These are phyloP conservation scores for Ilex paraguariensis DNA, from an alignment of 305 asterid species.

Conservation along the genomic window DNA sequence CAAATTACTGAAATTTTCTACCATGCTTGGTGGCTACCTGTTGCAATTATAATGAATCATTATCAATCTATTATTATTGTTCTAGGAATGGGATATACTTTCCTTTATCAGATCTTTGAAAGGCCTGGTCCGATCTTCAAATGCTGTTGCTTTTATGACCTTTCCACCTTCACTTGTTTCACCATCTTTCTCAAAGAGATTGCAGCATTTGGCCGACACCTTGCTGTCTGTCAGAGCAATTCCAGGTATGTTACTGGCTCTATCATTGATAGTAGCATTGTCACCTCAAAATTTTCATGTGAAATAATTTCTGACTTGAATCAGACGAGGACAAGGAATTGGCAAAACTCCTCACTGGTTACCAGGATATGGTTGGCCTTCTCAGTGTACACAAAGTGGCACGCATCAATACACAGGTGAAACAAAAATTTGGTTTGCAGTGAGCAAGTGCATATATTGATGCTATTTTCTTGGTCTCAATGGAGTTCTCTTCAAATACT, in stretches of 20 bases:
- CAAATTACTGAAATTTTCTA: too few relatives aligned
- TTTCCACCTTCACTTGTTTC: constrained; percentile 84
- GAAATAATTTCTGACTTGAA: constrained; percentile 15
- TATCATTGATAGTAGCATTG: not conserved
- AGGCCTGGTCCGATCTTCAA: constrained; percentile 60
- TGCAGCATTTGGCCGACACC: constrained; percentile 96
- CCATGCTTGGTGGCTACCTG: too few relatives aligned
- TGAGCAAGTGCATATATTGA: too few relatives aligned
- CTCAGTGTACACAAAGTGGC: constrained; percentile 89
- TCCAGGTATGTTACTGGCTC: constrained; percentile 34
- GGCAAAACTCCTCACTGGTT: constrained; percentile 94
- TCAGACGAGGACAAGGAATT: constrained; percentile 94
- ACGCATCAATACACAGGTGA: constrained; percentile 81
- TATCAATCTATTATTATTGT: constrained; percentile 2
- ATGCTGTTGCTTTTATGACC: constrained; percentile 77
- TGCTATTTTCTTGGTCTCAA: too few relatives aligned
- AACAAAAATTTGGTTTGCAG: too few relatives aligned
- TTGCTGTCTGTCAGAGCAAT: constrained; percentile 82
- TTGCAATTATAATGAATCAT: not conserved
- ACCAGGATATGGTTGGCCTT: constrained; percentile 94
- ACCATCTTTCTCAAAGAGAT: constrained; percentile 56
- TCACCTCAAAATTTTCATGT: not conserved
- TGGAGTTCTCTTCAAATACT: too few relatives aligned
- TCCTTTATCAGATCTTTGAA: constrained; percentile 72
- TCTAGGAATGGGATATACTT: constrained; percentile 85